Evolutionary conservation across 441 rosid species (phyloP), one percentile per base, ranked within the genome.

Genomic region (Gossypium davidsonii): DNA sequence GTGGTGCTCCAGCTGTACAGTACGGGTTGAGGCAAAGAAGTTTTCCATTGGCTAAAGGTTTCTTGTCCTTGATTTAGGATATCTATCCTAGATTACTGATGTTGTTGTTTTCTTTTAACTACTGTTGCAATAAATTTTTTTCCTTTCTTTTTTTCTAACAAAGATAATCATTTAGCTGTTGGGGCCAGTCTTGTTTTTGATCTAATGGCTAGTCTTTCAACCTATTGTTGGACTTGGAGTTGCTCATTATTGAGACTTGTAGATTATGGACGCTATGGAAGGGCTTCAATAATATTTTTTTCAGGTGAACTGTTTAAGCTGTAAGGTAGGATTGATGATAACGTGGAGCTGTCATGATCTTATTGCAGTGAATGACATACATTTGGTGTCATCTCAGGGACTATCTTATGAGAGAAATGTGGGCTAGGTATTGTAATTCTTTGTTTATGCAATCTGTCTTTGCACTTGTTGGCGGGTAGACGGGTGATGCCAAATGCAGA

Each of bases 1-100:
- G 72, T 39, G 77, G 63, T 74, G 80, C 74, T 76, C 82, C 84
- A 78, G 82, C 86, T 78, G 84, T 78, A 49, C 69, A 15, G 79
- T 78, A 80, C 80, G 75, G 74, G 34, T 64, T 78, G 61, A 73
- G 80, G 68, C 63, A 74, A 69, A 61, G 70, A 39, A 67, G 48
- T 68, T 52, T 55, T 75, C 73, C 52, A 53, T 73, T 42, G 31
- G 66, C 49, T 68, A 46, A 52, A 48, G 55, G 31, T 17, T 67
- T 65, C 73, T 73, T 76, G 69, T 75, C 76, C 74, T 69, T 44
- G 82, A 75, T 60, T 80, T 67, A 60, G 80, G 72, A 67, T 70
- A 53, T 73, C 72, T 28, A 67, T 61, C 76, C 73, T 66, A 26
- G 79, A 77, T 73, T 74, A 68, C 44, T 75, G 76, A 79, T 77